phyloP scores from a whole-genome alignment of 2,329 filamentous ascomycete genomes.

The Botryosphaeria dothidea region DNA sequence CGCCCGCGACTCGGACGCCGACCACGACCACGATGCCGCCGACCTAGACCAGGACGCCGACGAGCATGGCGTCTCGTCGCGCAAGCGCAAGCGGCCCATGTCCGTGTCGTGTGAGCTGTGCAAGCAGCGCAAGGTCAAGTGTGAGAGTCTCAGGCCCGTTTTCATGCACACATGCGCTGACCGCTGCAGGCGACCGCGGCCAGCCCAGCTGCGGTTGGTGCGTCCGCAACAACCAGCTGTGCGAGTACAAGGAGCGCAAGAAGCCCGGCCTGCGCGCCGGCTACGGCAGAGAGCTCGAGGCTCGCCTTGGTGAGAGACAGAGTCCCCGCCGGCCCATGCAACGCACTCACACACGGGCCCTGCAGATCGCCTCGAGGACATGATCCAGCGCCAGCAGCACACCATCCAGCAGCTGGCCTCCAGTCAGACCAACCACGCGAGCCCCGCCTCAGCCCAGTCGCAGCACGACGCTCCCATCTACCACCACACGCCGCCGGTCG shows the following conservation, averaged over 20 bases:
- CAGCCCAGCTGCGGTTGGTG: slow-evolving; percentile 78
- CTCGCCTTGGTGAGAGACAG: slow-evolving; percentile 52
- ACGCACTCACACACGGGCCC: not conserved
- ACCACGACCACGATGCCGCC: slow-evolving; percentile 35
- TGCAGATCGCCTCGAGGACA: slow-evolving; percentile 48
- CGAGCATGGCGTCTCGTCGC: slow-evolving; percentile 22
- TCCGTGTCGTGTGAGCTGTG: slow-evolving; percentile 69
- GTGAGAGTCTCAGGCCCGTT: slow-evolving; percentile 19
- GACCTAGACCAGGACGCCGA: not conserved
- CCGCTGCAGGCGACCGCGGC: slow-evolving; percentile 63
- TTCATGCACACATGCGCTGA: not conserved
- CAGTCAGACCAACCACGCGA: slow-evolving; percentile 20
- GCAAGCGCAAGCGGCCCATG: slow-evolving; percentile 54
- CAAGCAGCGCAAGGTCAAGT: slow-evolving; percentile 74
- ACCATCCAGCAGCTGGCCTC: slow-evolving; percentile 47
- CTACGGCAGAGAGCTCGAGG: slow-evolving; percentile 63
- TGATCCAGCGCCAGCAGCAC: slow-evolving; percentile 47
- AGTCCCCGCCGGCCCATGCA: slow-evolving; percentile 19
- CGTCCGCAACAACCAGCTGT: slow-evolving; percentile 64
- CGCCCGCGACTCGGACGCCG: slow-evolving; percentile 31
- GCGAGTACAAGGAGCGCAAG: slow-evolving; percentile 70
- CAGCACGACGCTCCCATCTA: slow-evolving; percentile 36
- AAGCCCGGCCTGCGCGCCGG: slow-evolving; percentile 65
- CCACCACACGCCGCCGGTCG: slow-evolving; percentile 33
- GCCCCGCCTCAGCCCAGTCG: slow-evolving; percentile 25